Percentiles rank a stretch among this genome's conserved stretches.
phyloP scores from a whole-genome alignment of 148 eudicot species.

The Gaultheria prostrata region DNA sequence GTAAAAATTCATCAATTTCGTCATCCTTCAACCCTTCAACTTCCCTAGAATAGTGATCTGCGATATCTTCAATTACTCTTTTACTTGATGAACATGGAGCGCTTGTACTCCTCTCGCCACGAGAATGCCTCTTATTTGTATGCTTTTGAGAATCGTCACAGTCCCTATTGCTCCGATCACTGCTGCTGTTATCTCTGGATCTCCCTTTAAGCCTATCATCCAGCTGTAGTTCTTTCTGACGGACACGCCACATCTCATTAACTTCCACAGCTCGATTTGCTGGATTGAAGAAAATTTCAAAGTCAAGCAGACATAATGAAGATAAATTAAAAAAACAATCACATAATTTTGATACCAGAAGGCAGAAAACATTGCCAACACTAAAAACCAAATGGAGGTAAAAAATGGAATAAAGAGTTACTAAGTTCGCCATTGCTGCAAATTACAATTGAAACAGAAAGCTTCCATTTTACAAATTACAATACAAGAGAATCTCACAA shows the following conservation, averaged over 20 bases:
- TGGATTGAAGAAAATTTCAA: slow-evolving; percentile 26
- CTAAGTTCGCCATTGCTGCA: no score
- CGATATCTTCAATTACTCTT: slow-evolving; percentile 31
- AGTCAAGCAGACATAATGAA: slow-evolving; percentile 1
- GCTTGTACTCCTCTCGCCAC: slow-evolving; percentile 17
- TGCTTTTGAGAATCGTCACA: slow-evolving; percentile 25
- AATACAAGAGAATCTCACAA: background rate
- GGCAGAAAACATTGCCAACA: background rate
- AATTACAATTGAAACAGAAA: background rate
- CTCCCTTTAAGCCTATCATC: slow-evolving; percentile 50
- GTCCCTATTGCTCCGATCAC: slow-evolving; percentile 28
- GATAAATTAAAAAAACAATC: background rate
- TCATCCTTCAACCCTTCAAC: slow-evolving; percentile 68
- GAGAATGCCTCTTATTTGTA: slow-evolving; percentile 38
- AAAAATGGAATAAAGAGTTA: background rate
- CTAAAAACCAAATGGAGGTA: background rate
- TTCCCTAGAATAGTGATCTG: slow-evolving; percentile 33
- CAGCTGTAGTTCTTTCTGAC: slow-evolving; percentile 81
- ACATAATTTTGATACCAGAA: background rate
- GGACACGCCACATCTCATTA: slow-evolving; percentile 89
- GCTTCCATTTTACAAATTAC: background rate
- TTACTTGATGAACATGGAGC: slow-evolving; percentile 49
- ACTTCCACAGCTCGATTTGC: slow-evolving; percentile 90
- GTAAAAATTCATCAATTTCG: slow-evolving; percentile 76
- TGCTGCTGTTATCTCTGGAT: slow-evolving; percentile 30